These are phyloP conservation scores for Berkeleyomyces basicola DNA, from an alignment of 2,329 filamentous ascomycete species.

Conservation along the genomic window DNA sequence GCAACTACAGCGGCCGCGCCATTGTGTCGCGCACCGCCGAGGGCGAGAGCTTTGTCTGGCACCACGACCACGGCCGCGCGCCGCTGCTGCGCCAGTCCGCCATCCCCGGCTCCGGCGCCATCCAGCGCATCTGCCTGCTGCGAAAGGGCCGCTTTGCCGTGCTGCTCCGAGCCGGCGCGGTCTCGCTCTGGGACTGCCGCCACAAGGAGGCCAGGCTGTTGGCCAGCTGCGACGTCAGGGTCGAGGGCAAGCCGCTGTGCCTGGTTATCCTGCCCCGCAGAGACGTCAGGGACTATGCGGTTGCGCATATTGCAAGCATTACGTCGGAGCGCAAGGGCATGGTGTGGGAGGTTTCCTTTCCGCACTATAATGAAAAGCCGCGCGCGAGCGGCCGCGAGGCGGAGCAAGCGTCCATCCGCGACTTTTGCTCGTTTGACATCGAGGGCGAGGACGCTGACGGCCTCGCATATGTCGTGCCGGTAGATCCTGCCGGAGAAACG, in stretches of 20 bases:
- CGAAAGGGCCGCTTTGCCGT: conserved; percentile 64
- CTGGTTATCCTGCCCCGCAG: conserved; percentile 54
- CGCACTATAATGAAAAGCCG: conserved; percentile 25
- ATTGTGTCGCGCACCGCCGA: conserved; percentile 65
- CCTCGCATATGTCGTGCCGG: conserved; percentile 54
- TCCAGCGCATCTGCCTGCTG: conserved; percentile 65
- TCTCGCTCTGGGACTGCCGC: conserved; percentile 69
- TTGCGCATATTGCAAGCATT: conserved; percentile 64
- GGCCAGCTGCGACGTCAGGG: conserved; percentile 25
- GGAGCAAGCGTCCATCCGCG: conserved; percentile 26
- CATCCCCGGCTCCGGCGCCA: conserved; percentile 50
- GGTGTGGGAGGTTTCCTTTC: conserved; percentile 62
- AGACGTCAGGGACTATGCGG: conserved; percentile 37
- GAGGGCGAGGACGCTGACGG: conserved; percentile 39
- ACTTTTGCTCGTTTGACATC: conserved; percentile 58
- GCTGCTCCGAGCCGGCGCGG: conserved; percentile 54
- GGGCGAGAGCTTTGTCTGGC: conserved; percentile 74
- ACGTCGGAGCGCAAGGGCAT: conserved; percentile 63
- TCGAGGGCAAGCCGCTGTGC: conserved; percentile 59
- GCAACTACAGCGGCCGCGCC: conserved; percentile 65
- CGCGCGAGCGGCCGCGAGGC: conserved; percentile 1
- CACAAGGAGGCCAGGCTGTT: conserved; percentile 40
- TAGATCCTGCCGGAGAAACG: conserved; percentile 67
- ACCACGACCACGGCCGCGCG: conserved; percentile 34
- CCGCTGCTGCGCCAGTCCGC: conserved; percentile 41